Base-by-base conservation (phyloP, 176 grass and related monocot species). In the Aegilops tauschii region DNA sequence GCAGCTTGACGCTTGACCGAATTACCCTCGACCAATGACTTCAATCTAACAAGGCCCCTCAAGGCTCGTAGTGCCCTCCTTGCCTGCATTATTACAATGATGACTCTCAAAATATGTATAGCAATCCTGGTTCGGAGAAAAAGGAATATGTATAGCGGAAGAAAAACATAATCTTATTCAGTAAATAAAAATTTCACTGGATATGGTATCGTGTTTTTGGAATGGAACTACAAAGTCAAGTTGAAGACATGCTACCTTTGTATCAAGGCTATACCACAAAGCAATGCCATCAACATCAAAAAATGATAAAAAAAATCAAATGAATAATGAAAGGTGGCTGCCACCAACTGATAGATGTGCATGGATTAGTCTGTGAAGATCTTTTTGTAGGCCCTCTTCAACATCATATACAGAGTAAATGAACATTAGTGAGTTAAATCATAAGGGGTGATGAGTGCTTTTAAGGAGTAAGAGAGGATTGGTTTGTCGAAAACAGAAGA, bases 1-100 rank as follows among this genome's bases (percentile, higher is more conserved):
- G 94, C 93, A 61, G 97, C 93, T 88, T 99, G 97, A 76, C 94
- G 90, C 89, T 96, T 96, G 32, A 99, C 90, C n/a, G 92, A 94
- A 76, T 99, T 93, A 73, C 94, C 97, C 27, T 99, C 92, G 44
- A 93, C 88, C 84, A 99, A 37, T 47, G 94, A 94, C 89, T 93
- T 99, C 90, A 99, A 85, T 70, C 97, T 92, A 83, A 96, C 90
- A 82, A 99, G 85, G 14, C 97, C 97, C 82, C 97, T 73, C 56
- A 99, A 81, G 2, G 97, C 97, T 82, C 92, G 83, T 79, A 99
- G 67, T 64, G 94, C 94, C 83, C 97, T 96, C 64, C 97, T 94
- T 84, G 97, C 97, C 97, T 99, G 84, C 32, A 72, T 79, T 42
- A 86, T 72, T 76, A 69, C 54, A 73, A 76, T 35, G 45, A 76